Base-by-base conservation (phyloP, 495 filamentous ascomycete species). In the Geopyxis carbonaria region DNA sequence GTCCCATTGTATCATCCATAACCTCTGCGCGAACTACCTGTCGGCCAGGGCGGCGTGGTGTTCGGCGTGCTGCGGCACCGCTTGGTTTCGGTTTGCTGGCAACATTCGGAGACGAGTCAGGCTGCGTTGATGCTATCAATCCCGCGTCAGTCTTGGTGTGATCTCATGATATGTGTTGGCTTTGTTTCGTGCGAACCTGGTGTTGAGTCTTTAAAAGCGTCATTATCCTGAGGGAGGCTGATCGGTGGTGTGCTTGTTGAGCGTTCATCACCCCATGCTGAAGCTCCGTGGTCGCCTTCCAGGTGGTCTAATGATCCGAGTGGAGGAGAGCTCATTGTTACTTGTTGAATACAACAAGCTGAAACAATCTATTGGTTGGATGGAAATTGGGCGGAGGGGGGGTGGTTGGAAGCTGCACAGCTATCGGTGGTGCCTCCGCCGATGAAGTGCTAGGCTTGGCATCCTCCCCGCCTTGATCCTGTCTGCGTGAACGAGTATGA, bases 1-100 rank as follows among this genome's bases (percentile, higher is more conserved):
- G 89, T 21, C 89, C 91, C 34, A 92, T 66, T 30, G 83, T 77
- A 55, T 93, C 81, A 51, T 87, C 83, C 44, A 92, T 75, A 22
- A 83, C 82, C 62, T 95, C 78, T 27, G 46, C 45, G 28, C 41
- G 53, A 23, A 46, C 51, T 13, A 45, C 47, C 20, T 56, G 52
- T 22, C 53, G 53, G 25, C 45, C 51, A 4, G 47, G 47, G 23
- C 53, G 53, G 19, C 53, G 52, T 3, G 52, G 44, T 6, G 47
- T 43, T 22, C 53, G 52, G 6, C 44, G 47, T 27, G n/a, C 11
- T 3, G 20, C 10, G 30, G 31, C 13, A 23, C 46, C 5, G 50
- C 11, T 8, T 4, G 22, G 2, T 31, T 41, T 42, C 22, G 43
- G 25, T 10, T 11, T 20, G 37, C 14, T 10, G n/a, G 21, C 13